Conservation (phyloP, 2,329 filamentous ascomycete genomes). For the Paraphaeosphaeria sporulosa region DNA sequence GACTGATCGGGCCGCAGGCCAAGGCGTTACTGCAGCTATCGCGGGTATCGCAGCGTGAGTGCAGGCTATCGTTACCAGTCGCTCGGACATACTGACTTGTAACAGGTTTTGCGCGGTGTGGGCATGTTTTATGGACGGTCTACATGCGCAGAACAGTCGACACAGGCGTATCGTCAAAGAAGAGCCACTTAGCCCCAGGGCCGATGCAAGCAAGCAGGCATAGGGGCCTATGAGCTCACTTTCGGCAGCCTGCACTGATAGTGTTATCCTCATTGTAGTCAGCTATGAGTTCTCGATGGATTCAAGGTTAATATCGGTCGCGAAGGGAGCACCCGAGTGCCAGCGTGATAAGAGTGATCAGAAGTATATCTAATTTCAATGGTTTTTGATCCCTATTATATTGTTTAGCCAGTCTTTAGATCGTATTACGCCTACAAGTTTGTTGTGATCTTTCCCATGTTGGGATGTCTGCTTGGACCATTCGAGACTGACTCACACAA, state of each 20-base stretch:
- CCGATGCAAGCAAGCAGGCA: conserved; percentile 6
- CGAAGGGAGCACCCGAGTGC: too few species aligned
- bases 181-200: background rate
- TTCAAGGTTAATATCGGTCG: too few species aligned
- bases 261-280: too few species aligned
- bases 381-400: too few species aligned
- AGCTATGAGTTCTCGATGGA: too few species aligned
- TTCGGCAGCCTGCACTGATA: background rate
- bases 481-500: too few species aligned
- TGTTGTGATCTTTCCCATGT: too few species aligned
- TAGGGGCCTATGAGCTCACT: background rate
- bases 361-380: too few species aligned
- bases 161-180: conserved; percentile 13
- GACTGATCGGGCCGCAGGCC: conserved; percentile 12
- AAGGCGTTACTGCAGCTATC: conserved; percentile 17
- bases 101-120: conserved; percentile 11
- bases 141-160: conserved; percentile 14
- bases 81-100: background rate
- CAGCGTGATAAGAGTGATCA: too few species aligned
- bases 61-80: background rate
- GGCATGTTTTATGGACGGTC: conserved; percentile 11
- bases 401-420: too few species aligned
- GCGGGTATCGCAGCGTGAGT: conserved; percentile 15
- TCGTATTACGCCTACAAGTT: too few species aligned
- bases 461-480: too few species aligned